Base-by-base conservation (phyloP, 2,329 filamentous ascomycete genomes). In the Aspergillus eucalypticola region DNA sequence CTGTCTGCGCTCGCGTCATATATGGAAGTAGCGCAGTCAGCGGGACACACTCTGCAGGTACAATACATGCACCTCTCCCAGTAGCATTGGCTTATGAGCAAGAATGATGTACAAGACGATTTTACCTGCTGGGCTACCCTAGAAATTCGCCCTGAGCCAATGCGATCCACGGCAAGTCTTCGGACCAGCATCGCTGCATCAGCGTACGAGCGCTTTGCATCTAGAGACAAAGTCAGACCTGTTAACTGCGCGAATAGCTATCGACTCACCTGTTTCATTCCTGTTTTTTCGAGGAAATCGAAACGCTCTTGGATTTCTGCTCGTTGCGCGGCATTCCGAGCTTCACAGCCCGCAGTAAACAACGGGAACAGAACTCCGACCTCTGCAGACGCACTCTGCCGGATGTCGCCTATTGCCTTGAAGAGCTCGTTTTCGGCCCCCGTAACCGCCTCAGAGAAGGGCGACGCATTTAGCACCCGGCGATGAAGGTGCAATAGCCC, bases 291-390 rank as follows among this genome's bases (percentile, higher is more conserved):
- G 1, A 91, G 84, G 17, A 83, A 83, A 71, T 81, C 80, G 70
- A 95, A 81, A 51, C 90, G 81, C 65, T 86, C 83, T 68, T 90
- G 78, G 39, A 94, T 85, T 68, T 85, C 81, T 23, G 78, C 76
- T 53, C 87, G 81, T 66, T 89, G 84, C 2, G 75, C 75, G 35
- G 79, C 69, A 52, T 87, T 83, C 58, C 78, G 78, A 1, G 87
- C 86, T 72, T 95, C 90, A 65, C 90, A 93, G 0, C 91, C 91
- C 1, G 91, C 91, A 1, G 90, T 90, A 74, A 95, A 95, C 77
- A 95, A 87, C 0, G 91, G 91, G 65, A 95, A 93, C 41, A 95
- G 74, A 17, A 91, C 78, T 68, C 90, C 91, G 8, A 86, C 87
- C 74, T 94, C 91, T 0, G 90, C 90, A 15, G 86, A 87, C 29